Base-by-base conservation (phyloP, 257 asterid species). In the Eustoma russellianum region DNA sequence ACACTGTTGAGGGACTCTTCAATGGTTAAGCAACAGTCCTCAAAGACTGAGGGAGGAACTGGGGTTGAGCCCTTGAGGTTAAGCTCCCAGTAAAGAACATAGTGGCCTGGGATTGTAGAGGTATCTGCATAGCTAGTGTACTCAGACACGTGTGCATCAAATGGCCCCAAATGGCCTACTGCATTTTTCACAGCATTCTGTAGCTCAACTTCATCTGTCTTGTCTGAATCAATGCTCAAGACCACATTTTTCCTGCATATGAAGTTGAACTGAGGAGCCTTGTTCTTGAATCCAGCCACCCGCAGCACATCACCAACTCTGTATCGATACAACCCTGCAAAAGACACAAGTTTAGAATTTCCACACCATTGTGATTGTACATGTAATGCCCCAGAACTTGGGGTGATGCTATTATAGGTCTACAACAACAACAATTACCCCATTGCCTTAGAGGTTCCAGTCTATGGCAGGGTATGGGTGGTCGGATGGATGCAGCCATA, bases 111-210 rank as follows among this genome's bases (percentile, higher is more conserved):
- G 56, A 74, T 63, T 11, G 62, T 58, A 0, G 59, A 46, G 0
- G 79, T 66, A 62, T 74, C 76, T 11, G 74, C 79, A 46, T 57
- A 66, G 76, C 79, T 74, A 3, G 79, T 65, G 73, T 74, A 74
- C 17, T 74, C 79, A 0, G 52, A 35, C 7, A 74, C 38, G 15
- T n/a, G 17, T 9, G 62, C 65, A 16, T 59, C 70, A 15, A 69
- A 74, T 43, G 73, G 70, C 19, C 55, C 24, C 13, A 74, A 33
- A 60, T 73, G 66, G 14, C 34, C 65, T 11, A 49, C 48, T 7
- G 72, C 64, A 16, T 65, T 65, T 51, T 62, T 65, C 30, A 65
- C 71, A 3, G 72, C 72, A 6, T 69, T 65, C 6, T 68, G 75
- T 5, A 73, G 65, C 67, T 70, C 76, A 3, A 70, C 72, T 38